Percentiles rank a stretch among this genome's conserved stretches.
These are phyloP conservation scores for Tephrocybe sp. DNA, from an alignment of 768 basidiomycete genomes.

Conservation along the genomic window DNA sequence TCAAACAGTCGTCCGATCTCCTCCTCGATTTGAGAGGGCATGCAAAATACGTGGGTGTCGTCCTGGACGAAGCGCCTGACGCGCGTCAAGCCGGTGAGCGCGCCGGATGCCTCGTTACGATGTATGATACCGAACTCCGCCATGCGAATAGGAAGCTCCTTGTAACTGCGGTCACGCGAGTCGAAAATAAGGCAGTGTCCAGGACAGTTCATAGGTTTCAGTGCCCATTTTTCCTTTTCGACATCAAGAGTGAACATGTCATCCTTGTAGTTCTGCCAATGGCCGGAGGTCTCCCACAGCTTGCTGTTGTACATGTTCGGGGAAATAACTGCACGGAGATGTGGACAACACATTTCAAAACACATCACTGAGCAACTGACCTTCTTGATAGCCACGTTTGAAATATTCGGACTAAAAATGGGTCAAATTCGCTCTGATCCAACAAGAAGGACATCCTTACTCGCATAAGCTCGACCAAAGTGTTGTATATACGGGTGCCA, in stretches of 20 bases:
- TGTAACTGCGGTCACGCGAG: conserved; percentile 89
- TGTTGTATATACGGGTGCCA: conserved; percentile 95
- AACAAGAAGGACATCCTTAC: conserved; percentile 41
- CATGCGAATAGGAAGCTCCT: conserved; percentile 95
- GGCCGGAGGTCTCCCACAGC: conserved; percentile 97
- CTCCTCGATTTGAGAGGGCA: conserved; percentile 86
- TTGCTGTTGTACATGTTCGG: conserved; percentile 97
- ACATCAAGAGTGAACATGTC: conserved; percentile 95
- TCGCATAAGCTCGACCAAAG: conserved; percentile 85
- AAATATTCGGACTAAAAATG: conserved; percentile 75
- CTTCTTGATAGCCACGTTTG: conserved; percentile 95
- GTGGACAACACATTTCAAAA: neutral
- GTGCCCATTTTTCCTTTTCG: conserved; percentile 93
- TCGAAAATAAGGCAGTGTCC: conserved; percentile 97
- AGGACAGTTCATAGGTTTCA: conserved; percentile 99
- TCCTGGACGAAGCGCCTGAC: conserved; percentile 96
- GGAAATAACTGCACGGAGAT: conserved; percentile 68
- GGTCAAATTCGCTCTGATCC: neutral
- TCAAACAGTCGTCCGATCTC: conserved; percentile 89
- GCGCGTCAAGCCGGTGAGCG: conserved; percentile 87
- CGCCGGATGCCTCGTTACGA: conserved; percentile 94
- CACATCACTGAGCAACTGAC: conserved; percentile 31
- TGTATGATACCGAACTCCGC: conserved; percentile 98
- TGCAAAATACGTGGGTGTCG: conserved; percentile 98
- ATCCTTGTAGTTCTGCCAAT: conserved; percentile 97